Conservation (phyloP, 73 alveolate genomes). For the Tetrahymena malaccensis region DNA sequence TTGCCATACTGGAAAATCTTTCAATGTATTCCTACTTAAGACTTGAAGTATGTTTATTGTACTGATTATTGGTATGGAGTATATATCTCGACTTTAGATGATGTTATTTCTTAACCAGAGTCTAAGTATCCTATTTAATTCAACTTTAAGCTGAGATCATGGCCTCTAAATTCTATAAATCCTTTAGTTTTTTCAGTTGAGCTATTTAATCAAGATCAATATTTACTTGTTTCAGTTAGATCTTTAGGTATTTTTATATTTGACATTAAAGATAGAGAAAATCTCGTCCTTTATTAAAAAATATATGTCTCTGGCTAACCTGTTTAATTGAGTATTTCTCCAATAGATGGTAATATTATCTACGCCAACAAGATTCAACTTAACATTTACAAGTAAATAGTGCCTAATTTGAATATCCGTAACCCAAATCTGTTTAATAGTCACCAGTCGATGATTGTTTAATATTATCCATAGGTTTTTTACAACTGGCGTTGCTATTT, state of each 20-base stretch:
- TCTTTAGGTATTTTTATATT: not conserved
- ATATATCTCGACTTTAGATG: not conserved
- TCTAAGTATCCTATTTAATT: not conserved
- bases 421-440: not conserved
- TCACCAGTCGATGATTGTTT: not conserved
- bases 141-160: not conserved
- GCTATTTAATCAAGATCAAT: not conserved
- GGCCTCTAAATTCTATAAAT: not conserved
- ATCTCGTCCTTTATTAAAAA: not conserved
- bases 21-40: not conserved
- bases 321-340: not conserved
- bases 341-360: not conserved
- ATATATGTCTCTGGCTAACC: not conserved
- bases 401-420: not conserved
- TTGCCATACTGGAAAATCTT: not conserved
- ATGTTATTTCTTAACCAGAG: not conserved
- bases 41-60: not conserved
- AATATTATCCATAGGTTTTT: not conserved
- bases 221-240: not conserved
- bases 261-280: not conserved
- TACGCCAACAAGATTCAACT: not conserved
- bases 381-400: not conserved
- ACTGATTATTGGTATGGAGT: not conserved
- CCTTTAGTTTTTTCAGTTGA: not conserved
- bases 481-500: not conserved